Percentiles rank a stretch among this genome's conserved stretches.
phyloP scores from a whole-genome alignment of 2,329 filamentous ascomycete species.

The Microdochium nivale region DNA sequence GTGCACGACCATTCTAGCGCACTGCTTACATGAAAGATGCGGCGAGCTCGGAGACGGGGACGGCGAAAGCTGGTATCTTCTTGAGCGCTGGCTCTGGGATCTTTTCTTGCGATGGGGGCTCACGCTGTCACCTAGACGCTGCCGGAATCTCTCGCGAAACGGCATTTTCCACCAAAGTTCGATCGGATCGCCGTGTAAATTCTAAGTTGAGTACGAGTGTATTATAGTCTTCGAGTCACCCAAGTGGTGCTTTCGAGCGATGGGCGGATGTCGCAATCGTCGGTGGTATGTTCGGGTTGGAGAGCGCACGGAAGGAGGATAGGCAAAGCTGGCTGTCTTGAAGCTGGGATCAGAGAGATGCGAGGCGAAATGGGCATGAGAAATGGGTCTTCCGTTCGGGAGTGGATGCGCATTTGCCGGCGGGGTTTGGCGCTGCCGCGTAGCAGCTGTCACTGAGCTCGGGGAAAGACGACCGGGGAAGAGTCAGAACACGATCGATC shows the following conservation, averaged over 20 bases:
- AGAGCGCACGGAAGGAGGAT: neutral
- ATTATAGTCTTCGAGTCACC: neutral
- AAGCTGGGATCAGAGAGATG: neutral
- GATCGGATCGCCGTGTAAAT: slow-evolving; percentile 1
- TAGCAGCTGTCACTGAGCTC: neutral
- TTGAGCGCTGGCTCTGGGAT: slow-evolving; percentile 13
- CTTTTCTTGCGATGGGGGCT: slow-evolving; percentile 10
- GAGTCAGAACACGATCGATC: neutral
- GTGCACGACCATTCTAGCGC: neutral
- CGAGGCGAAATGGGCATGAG: neutral
- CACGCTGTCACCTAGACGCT: slow-evolving; percentile 23
- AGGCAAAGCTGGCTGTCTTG: neutral
- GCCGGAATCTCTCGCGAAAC: slow-evolving; percentile 19
- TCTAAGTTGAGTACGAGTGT: neutral
- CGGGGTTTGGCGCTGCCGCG: neutral
- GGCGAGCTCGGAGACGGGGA: slow-evolving; percentile 27
- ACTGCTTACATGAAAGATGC: slow-evolving; percentile 35
- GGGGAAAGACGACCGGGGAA: neutral
- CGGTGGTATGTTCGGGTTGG: neutral
- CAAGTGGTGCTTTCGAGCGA: neutral
- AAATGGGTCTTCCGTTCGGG: neutral
- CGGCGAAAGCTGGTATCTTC: slow-evolving; percentile 18
- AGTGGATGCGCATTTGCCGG: neutral
- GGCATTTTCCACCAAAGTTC: slow-evolving; percentile 12
- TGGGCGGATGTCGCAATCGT: neutral